phyloP scores from a whole-genome alignment of 495 filamentous ascomycete species.

The Aspergillus saccharolyticus region DNA sequence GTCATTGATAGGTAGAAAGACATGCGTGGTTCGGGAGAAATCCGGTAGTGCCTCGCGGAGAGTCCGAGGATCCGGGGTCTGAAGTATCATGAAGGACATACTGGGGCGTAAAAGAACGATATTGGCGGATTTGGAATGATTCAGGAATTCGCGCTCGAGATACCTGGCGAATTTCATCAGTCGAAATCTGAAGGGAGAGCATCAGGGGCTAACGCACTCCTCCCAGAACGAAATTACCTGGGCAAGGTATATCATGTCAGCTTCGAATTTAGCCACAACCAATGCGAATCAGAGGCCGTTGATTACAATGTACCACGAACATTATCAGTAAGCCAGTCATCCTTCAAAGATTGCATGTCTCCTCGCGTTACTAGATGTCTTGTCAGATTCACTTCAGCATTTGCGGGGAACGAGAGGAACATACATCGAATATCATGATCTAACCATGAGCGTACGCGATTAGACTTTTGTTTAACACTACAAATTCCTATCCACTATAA shows the following conservation, averaged over 20 bases:
- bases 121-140: constrained; percentile 66
- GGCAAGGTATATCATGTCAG: constrained; percentile 13
- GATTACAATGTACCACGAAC: constrained; percentile 46
- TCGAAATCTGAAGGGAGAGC: neutral
- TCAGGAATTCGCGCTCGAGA: constrained; percentile 82
- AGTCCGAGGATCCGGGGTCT: constrained; percentile 67
- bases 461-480: constrained; percentile 7
- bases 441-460: constrained; percentile 24
- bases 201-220: constrained; percentile 57
- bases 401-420: constrained; percentile 21
- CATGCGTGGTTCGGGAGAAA: constrained; percentile 79
- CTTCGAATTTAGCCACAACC: neutral
- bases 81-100: constrained; percentile 91
- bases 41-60: constrained; percentile 55
- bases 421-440: constrained; percentile 68
- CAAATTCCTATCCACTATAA: neutral
- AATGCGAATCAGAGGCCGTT: neutral
- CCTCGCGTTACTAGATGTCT: constrained; percentile 61
- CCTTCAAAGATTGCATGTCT: constrained; percentile 79
- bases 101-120: constrained; percentile 89
- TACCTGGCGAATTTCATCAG: constrained; percentile 48
- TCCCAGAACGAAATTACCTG: constrained; percentile 90
- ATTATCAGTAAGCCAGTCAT: constrained; percentile 98
- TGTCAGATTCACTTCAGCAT: neutral
- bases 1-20: constrained; percentile 97